phyloP scores from a whole-genome alignment of 2,329 filamentous ascomycete genomes.

The Diaporthe citri region DNA sequence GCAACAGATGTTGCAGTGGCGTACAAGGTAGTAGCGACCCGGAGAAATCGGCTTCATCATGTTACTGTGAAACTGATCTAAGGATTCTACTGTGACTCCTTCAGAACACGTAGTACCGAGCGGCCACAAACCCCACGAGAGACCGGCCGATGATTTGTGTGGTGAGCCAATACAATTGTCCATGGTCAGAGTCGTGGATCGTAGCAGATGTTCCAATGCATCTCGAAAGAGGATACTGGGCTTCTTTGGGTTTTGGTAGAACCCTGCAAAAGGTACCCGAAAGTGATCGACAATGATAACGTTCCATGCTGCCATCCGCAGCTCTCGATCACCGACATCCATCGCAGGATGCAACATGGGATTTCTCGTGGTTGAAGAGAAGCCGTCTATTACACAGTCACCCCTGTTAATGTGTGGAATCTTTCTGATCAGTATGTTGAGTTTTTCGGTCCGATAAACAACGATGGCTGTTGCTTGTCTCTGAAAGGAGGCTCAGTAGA shows the following conservation, averaged over 20 bases:
- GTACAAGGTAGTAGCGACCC: not conserved
- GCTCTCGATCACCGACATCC: constrained; percentile 6
- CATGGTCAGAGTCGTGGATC: not conserved
- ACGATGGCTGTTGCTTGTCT: not conserved
- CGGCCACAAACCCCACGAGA: constrained; percentile 3
- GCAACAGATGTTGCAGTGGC: constrained; percentile 7
- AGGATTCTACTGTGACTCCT: not conserved
- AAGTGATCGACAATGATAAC: constrained; percentile 1
- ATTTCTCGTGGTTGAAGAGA: not conserved
- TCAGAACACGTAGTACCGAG: not conserved
- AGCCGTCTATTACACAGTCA: not conserved
- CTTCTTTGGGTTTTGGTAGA: constrained; percentile 2
- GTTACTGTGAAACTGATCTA: not conserved
- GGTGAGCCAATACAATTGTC: not conserved
- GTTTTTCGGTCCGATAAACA: not conserved
- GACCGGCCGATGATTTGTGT: not conserved
- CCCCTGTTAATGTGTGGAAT: not conserved
- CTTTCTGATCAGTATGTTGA: not conserved
- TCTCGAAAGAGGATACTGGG: not conserved
- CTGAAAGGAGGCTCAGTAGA: not conserved
- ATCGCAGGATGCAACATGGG: not conserved
- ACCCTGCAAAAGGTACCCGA: constrained; percentile 1
- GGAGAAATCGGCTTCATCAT: not conserved
- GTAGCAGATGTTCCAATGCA: not conserved
- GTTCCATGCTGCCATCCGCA: constrained; percentile 20